Evolutionary conservation across 176 grass and related monocot species (phyloP), one percentile per base, ranked within the genome.

Genomic region (Olyra latifolia): DNA sequence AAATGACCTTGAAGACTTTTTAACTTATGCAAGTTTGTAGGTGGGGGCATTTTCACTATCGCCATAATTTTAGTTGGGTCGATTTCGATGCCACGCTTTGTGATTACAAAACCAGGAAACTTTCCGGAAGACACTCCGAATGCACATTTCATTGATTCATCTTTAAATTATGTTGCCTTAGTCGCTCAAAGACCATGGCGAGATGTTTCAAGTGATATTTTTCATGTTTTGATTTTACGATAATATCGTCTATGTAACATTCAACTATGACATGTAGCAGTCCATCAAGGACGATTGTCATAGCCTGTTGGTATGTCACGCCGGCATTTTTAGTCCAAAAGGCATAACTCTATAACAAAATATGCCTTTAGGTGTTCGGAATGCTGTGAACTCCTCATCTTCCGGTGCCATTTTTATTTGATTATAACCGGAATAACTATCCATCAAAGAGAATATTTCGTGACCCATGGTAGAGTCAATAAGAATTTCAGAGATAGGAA

Each of bases 221-320:
- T n/a, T n/a, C n/a, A n/a, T n/a, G n/a, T n/a, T n/a, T n/a, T n/a
- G n/a, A n/a, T n/a, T 81, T 81, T 1, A 80, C 39, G 0, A 70
- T 66, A 1, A 71, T 81, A 6, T 81, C 78, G 1, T 81, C 78
- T 60, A 59, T 71, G 15, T 70, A 71, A 1, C 53, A 81, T n/a
- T n/a, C n/a, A n/a, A n/a, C n/a, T n/a, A n/a, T n/a, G n/a, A n/a
- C n/a, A n/a, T n/a, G n/a, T n/a, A 70, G 44, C 1, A 80, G 0
- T 2, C 52, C 78, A 10, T 80, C 39, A 0, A 59, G 23, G 2
- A 81, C 13, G 1, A 79, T 39, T 1, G 30, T 24, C 46, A 66
- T 66, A 1, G 61, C 45, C 4, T 6, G 10, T 8, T 77, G 77
- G 5, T 56, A 80, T 19, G 17, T 59, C 0, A 20, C 48, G 1